Percentiles rank a stretch among this genome's conserved stretches.
phyloP scores from a whole-genome alignment of 345 rosid species.

The Draba incana region DNA sequence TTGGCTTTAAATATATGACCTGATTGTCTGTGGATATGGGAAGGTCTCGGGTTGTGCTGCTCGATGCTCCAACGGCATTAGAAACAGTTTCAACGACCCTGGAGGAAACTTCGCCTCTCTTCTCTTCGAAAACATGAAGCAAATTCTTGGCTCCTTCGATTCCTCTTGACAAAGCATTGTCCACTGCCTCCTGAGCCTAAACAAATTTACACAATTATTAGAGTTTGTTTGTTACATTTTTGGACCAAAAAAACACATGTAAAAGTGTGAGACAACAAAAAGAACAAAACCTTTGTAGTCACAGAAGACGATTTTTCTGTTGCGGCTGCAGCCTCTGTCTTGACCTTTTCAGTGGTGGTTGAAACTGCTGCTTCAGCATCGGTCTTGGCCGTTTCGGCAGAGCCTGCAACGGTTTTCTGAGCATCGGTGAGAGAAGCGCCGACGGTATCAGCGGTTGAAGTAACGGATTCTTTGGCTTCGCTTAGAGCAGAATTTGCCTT shows the following conservation, averaged over 20 bases:
- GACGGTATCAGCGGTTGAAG: slow-evolving; percentile 31
- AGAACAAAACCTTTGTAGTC: slow-evolving; percentile 30
- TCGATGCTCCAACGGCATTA: slow-evolving; percentile 28
- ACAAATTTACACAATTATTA: slow-evolving; percentile 3
- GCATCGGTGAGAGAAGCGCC: slow-evolving; percentile 31
- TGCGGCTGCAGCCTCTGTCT: slow-evolving; percentile 31
- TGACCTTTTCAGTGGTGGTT: slow-evolving; percentile 33
- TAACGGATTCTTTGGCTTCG: slow-evolving; percentile 33
- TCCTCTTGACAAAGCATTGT: slow-evolving; percentile 34
- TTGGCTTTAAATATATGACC: slow-evolving; percentile 14
- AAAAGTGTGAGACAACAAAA: not conserved
- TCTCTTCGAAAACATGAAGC: slow-evolving; percentile 30
- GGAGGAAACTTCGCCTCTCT: slow-evolving; percentile 34
- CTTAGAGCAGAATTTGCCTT: slow-evolving; percentile 32
- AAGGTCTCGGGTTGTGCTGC: slow-evolving; percentile 40
- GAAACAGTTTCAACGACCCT: slow-evolving; percentile 37
- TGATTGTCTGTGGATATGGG: slow-evolving; percentile 42
- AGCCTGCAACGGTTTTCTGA: slow-evolving; percentile 29
- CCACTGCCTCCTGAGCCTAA: slow-evolving; percentile 39
- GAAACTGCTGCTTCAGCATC: slow-evolving; percentile 19
- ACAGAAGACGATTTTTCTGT: slow-evolving; percentile 27
- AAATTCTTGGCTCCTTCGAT: slow-evolving; percentile 36
- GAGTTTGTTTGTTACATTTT: not conserved
- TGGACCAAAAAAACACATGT: not conserved
- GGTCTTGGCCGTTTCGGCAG: slow-evolving; percentile 24